These are phyloP conservation scores for Euphorbia schlechtendalii DNA, from an alignment of 441 rosid genomes.

Conservation along the genomic window DNA sequence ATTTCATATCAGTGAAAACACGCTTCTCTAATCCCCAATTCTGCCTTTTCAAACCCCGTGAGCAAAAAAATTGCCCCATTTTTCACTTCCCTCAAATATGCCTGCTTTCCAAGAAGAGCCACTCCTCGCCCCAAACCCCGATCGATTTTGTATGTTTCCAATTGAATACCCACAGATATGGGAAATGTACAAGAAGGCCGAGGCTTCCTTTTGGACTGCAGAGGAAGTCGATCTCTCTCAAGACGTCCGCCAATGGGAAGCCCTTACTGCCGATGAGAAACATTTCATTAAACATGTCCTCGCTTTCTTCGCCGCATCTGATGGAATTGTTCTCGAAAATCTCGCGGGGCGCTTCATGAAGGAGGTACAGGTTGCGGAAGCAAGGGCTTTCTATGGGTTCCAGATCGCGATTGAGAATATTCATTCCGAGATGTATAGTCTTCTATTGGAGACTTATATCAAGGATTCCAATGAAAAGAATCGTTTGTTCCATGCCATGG, in stretches of 20 bases:
- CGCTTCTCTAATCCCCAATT: neutral
- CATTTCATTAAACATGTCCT: slow-evolving; percentile 32
- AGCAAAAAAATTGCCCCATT: neutral
- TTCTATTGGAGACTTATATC: slow-evolving; percentile 43
- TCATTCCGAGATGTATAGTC: slow-evolving; percentile 54
- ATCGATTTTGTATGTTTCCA: slow-evolving; percentile 33
- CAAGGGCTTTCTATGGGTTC: slow-evolving; percentile 52
- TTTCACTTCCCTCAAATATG: slow-evolving; percentile 11
- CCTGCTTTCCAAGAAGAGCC: slow-evolving; percentile 29
- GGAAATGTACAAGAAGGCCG: slow-evolving; percentile 41
- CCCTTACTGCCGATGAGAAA: slow-evolving; percentile 26
- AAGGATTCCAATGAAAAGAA: slow-evolving; percentile 26
- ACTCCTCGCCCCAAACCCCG: slow-evolving; percentile 22
- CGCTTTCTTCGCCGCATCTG: slow-evolving; percentile 35
- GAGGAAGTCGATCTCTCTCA: slow-evolving; percentile 34
- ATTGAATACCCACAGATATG: slow-evolving; percentile 30
- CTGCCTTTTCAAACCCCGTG: neutral
- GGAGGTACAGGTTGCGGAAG: slow-evolving; percentile 32
- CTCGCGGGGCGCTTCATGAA: slow-evolving; percentile 36
- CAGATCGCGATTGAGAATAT: slow-evolving; percentile 51
- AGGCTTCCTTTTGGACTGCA: slow-evolving; percentile 36
- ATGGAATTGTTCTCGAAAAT: slow-evolving; percentile 32
- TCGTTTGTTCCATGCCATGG: slow-evolving; percentile 26
- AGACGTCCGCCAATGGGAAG: slow-evolving; percentile 27
- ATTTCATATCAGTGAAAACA: neutral